These are phyloP conservation scores for Podaxis pistillaris DNA, from an alignment of 768 basidiomycete genomes.

Conservation along the genomic window DNA sequence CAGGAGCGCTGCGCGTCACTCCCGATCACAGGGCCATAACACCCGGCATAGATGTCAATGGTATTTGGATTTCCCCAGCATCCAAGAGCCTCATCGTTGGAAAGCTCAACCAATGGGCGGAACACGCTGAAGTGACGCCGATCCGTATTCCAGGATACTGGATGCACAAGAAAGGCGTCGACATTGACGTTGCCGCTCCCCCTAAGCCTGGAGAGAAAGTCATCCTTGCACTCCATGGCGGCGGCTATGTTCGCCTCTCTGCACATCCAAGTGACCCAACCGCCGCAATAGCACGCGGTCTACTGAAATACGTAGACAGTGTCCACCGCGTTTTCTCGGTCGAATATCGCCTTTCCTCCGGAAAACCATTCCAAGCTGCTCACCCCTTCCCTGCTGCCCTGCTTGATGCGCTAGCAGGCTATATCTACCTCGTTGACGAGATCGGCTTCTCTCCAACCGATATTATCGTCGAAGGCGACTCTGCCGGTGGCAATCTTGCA, in stretches of 20 bases:
- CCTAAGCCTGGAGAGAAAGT: conserved; percentile 54
- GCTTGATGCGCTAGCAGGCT: conserved; percentile 72
- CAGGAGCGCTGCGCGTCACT: conserved; percentile 28
- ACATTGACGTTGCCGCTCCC: conserved; percentile 32
- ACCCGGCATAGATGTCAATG: conserved; percentile 39
- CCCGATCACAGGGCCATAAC: conserved; percentile 43
- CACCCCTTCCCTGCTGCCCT: conserved; percentile 76
- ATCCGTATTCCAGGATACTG: conserved; percentile 57
- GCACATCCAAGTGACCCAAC: conserved; percentile 56
- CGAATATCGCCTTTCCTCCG: conserved; percentile 69
- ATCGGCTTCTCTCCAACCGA: conserved; percentile 56
- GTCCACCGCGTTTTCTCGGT: conserved; percentile 55
- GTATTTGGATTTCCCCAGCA: conserved; percentile 47
- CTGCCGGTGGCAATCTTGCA: conserved; percentile 74
- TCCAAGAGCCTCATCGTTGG: conserved; percentile 40
- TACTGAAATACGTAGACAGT: conserved; percentile 42
- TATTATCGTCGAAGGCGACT: conserved; percentile 72
- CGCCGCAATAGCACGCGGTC: conserved; percentile 41
- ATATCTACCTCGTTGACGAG: conserved; percentile 60
- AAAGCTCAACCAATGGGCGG: conserved; percentile 40
- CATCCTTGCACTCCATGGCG: conserved; percentile 64
- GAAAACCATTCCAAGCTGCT: conserved; percentile 35
- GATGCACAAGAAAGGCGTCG: conserved; percentile 41
- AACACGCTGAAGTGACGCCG: conserved; percentile 36
- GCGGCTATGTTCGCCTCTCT: conserved; percentile 51